Base-by-base conservation (phyloP, 2,329 filamentous ascomycete species). In the Pleoardoris graminearum region DNA sequence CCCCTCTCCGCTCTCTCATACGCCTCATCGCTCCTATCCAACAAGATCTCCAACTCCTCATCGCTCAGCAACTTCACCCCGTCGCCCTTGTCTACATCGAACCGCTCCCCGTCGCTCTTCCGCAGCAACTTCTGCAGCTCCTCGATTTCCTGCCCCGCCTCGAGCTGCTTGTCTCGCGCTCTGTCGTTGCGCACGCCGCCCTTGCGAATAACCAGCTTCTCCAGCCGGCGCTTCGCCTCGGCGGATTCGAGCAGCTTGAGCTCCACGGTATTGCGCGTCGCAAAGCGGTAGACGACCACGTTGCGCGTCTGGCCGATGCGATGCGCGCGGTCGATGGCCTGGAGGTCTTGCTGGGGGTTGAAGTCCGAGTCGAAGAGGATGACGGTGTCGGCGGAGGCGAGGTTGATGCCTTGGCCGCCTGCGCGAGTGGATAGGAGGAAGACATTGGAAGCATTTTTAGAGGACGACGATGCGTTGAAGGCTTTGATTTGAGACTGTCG, bases 341-440 rank as follows among this genome's bases (percentile, higher is more conserved):
- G 94, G 0, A 99, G 80, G 71, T 99, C 94, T 68, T 97, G 93
- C 70, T 99, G 94, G 0, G 94, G 94, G 64, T 99, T 99, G 86
- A 93, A 97, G 65, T 96, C 85, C 8, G 81, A 85, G 72, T 97
- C 93, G 62, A 94, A 97, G 0, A 97, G 79, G 39, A 97, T 88
- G 10, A 97, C 93, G 0, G 93, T 97, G 63, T 97, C 93, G 0
- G 93, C 93, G 0, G 87, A 87, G 0, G 90, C 90, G 0, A 97
- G 85, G 66, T 97, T 97, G 79, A 97, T 97, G 44, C 93, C 93
- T 66, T 96, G 91, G 0, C 94, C 94, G 19, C 94, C 94, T 0
- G 94, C 94, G 12, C 94, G 83, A 0, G 94, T 99, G 3, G 89
- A 93, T 0, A 99, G 80, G 3, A 97, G 77, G 69, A 99, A 99